Evolutionary conservation across 2,329 filamentous ascomycete species (phyloP).

Genomic region (Fusarium chaquense): DNA sequence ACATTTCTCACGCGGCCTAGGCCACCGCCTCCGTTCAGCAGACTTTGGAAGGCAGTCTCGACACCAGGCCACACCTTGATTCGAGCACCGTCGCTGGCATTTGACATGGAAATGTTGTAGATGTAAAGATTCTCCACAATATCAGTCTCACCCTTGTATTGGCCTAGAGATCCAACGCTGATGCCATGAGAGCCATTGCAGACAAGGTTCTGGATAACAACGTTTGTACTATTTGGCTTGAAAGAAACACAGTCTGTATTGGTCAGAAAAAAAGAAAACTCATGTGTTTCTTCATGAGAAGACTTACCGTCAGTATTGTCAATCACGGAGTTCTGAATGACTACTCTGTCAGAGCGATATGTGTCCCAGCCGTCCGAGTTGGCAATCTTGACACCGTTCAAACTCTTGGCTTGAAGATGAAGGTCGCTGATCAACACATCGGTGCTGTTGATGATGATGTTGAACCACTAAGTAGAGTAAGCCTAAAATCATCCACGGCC

Average conservation of each 20-base stretch:
- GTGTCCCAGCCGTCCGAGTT: constrained; percentile 77
- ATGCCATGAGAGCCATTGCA: constrained; percentile 81
- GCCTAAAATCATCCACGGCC: fast-evolving
- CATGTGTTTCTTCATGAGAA: no score
- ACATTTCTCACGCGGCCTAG: constrained; percentile 71
- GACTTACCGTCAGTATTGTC: constrained; percentile 44
- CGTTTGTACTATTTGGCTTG: constrained; percentile 78
- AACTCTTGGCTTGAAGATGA: constrained; percentile 62
- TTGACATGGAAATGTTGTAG: constrained; percentile 69
- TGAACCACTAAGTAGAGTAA: constrained; percentile 53
- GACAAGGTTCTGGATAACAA: constrained; percentile 73
- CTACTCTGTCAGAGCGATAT: constrained; percentile 70
- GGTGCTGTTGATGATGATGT: constrained; percentile 73
- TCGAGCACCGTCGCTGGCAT: constrained; percentile 73
- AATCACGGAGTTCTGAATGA: constrained; percentile 74
- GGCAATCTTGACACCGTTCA: constrained; percentile 42
- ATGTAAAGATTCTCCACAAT: constrained; percentile 77
- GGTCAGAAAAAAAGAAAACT: neutral
- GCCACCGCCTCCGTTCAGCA: constrained; percentile 69
- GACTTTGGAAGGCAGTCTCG: constrained; percentile 54
- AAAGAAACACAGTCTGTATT: constrained; percentile 74
- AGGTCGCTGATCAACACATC: constrained; percentile 74
- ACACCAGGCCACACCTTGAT: constrained; percentile 79
- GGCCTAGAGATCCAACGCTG: constrained; percentile 77
- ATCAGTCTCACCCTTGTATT: constrained; percentile 72